A percentile compares a stretch with the other conserved stretches of the same genome.
These are phyloP conservation scores for Manihot esculenta DNA, from an alignment of 441 rosid species.

Conservation along the genomic window DNA sequence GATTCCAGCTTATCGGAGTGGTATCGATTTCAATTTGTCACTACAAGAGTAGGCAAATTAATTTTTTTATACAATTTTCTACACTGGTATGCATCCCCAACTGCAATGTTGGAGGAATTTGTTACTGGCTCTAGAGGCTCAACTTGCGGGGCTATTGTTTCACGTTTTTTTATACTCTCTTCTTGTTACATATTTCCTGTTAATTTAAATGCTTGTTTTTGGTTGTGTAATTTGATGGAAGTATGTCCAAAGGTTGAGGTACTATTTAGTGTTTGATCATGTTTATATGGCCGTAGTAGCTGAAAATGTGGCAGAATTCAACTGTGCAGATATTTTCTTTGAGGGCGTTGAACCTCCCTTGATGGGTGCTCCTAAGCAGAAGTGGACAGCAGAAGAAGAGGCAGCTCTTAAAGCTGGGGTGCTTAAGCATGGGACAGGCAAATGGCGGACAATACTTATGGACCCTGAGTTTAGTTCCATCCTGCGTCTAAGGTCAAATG, in stretches of 20 bases:
- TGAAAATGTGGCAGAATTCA: background rate
- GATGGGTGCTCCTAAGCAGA: slow-evolving; percentile 99
- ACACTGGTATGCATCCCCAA: background rate
- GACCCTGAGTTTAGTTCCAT: slow-evolving; percentile 84
- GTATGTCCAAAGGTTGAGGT: background rate
- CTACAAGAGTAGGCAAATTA: background rate
- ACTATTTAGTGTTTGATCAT: background rate
- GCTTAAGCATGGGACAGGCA: slow-evolving; percentile 89
- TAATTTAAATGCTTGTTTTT: background rate
- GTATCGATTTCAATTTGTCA: background rate
- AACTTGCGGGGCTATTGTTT: background rate
- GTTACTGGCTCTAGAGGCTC: background rate
- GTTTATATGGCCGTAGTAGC: background rate
- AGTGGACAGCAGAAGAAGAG: slow-evolving; percentile 97
- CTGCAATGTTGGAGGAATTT: background rate
- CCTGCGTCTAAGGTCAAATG: slow-evolving; percentile 83
- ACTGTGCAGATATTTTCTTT: slow-evolving; percentile 2
- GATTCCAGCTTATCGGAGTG: background rate
- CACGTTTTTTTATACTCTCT: background rate
- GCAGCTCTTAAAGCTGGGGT: slow-evolving; percentile 91
- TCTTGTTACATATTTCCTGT: slow-evolving; percentile 1
- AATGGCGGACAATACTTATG: slow-evolving; percentile 96
- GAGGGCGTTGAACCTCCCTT: slow-evolving; percentile 21
- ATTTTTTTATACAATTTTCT: background rate
- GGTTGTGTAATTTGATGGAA: background rate